phyloP scores from a whole-genome alignment of 2,329 filamentous ascomycete species.

The Bipolaris gigantea region DNA sequence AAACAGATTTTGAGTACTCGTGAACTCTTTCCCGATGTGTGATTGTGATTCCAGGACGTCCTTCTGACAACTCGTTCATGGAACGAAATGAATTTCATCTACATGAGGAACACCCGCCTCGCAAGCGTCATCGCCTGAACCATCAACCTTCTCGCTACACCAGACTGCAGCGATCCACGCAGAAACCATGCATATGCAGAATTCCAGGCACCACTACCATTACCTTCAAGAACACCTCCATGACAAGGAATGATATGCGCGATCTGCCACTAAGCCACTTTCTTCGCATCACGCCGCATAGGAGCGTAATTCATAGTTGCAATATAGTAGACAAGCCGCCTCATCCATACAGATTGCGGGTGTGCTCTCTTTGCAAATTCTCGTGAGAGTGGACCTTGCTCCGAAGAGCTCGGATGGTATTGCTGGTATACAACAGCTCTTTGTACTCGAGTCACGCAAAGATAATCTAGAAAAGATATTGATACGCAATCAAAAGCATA shows the following conservation, averaged over 20 bases:
- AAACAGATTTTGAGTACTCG: no score
- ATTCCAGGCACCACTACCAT: slow-evolving; percentile 11
- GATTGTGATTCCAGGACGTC: neutral
- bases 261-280: slow-evolving; percentile 18
- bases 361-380: slow-evolving; percentile 19
- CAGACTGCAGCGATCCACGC: neutral
- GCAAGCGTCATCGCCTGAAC: slow-evolving; percentile 11
- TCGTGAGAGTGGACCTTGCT: slow-evolving; percentile 6
- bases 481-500: neutral
- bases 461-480: no score
- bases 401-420: slow-evolving; percentile 17
- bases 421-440: slow-evolving; percentile 6
- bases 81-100: neutral
- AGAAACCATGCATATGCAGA: slow-evolving; percentile 17
- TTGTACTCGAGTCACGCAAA: no score
- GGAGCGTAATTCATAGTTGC: slow-evolving; percentile 14
- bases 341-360: slow-evolving; percentile 19
- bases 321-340: slow-evolving; percentile 15
- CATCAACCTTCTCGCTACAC: neutral
- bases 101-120: slow-evolving; percentile 17
- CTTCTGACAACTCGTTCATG: neutral
- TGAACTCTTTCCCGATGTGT: no score
- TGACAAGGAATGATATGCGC: slow-evolving; percentile 20
- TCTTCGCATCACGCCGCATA: slow-evolving; percentile 19
- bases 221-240: slow-evolving; percentile 14